A percentile compares a stretch with the other conserved stretches of the same genome.
These are phyloP conservation scores for Penicillium paradoxum DNA, from an alignment of 495 filamentous ascomycete genomes.

Conservation along the genomic window DNA sequence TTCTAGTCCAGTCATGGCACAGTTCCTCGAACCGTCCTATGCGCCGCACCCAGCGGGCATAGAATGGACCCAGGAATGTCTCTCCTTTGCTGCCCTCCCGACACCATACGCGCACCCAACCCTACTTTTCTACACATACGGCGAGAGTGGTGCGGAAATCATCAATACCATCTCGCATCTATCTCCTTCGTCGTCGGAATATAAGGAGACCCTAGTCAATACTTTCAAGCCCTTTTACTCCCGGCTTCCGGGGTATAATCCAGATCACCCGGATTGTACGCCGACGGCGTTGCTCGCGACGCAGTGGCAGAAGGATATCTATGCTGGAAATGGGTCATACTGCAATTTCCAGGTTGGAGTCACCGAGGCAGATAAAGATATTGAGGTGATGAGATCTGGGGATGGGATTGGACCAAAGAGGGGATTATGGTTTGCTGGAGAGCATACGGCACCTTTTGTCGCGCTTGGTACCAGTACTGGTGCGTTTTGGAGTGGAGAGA, in stretches of 20 bases:
- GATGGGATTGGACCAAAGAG: slow-evolving; percentile 58
- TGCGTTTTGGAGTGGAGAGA: slow-evolving; percentile 89
- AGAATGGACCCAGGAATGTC: slow-evolving; percentile 70
- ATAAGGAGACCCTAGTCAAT: slow-evolving; percentile 32
- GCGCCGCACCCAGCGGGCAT: slow-evolving; percentile 65
- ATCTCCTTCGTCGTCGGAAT: slow-evolving; percentile 21
- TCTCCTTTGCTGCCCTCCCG: slow-evolving; percentile 71
- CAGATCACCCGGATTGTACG: slow-evolving; percentile 49
- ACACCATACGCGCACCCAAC: slow-evolving; percentile 65
- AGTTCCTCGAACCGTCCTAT: slow-evolving; percentile 53
- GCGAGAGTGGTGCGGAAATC: slow-evolving; percentile 50
- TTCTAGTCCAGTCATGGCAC: slow-evolving; percentile 24
- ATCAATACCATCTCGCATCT: slow-evolving; percentile 36
- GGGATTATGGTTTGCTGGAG: slow-evolving; percentile 86
- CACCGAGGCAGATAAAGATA: slow-evolving; percentile 60
- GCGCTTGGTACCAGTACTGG: slow-evolving; percentile 83
- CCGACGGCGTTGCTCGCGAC: slow-evolving; percentile 64
- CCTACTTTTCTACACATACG: slow-evolving; percentile 88
- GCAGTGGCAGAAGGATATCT: slow-evolving; percentile 74
- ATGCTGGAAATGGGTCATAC: slow-evolving; percentile 88
- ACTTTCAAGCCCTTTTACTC: slow-evolving; percentile 64
- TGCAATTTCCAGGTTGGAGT: slow-evolving; percentile 81
- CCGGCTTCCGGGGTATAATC: slow-evolving; percentile 60
- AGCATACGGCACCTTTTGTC: slow-evolving; percentile 89
- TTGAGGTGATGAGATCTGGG: slow-evolving; percentile 58